Evolutionary conservation across 2,329 filamentous ascomycete species (phyloP), one percentile per base, ranked within the genome.

Genomic region (Sphaerulina musiva): DNA sequence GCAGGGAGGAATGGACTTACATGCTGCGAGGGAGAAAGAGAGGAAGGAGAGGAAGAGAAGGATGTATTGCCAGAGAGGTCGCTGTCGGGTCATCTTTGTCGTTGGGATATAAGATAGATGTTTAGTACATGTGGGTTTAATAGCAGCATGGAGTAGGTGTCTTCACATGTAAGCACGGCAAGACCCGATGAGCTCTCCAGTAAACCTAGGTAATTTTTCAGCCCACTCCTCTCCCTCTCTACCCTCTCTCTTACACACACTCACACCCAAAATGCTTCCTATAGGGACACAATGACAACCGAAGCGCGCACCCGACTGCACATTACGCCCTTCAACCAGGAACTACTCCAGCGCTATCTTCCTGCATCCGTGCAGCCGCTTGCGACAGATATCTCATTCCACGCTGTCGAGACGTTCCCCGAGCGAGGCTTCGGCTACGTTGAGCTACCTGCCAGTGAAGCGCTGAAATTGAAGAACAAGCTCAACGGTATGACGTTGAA

Each of bases 341-440:
- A 85, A 6, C 80, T 97, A 14, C 76, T 93, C 53, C 79, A 81
- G 53, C 77, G 85, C 46, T 81, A 95, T 56, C 72, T 98, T 46
- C 83, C 88, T 20, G 76, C 84, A 0, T 80, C 85, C 0, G 68
- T 88, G 11, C 80, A 83, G 36, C 77, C 82, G 11, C 75, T 76
- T 44, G 89, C 88, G 17, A 82, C 83, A 57, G 88, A 90, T 68
- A 81, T 96, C 49, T 95, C 91, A n/a, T 96, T 86, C 73, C 92
- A 97, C 72, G 77, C 78, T 4, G 74, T 96, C 61, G 81, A 89
- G 67, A 91, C 91, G 0, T 95, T 95, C 59, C 92, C 92, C 11
- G 93, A 98, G 61, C 86, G 83, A 68, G 85, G 82, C 50, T 98
- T 89, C 82, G 93, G 92, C 53, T 98, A 87, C 73, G 77, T 97